Conservation (phyloP, 208 protist species). For the Leishmania tropica region DNA sequence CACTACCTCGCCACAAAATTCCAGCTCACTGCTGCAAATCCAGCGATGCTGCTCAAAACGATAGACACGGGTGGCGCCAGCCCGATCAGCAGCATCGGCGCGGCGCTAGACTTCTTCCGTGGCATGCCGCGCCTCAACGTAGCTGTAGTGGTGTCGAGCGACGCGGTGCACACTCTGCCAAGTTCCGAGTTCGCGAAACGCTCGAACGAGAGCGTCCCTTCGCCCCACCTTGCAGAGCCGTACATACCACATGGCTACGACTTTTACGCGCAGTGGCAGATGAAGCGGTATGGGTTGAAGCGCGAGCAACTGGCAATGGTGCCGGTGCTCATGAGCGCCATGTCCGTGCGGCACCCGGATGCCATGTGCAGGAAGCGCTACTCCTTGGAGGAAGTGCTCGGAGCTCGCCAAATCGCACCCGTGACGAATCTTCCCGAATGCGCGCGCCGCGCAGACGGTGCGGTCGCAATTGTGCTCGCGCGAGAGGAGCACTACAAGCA, state of each 20-base stretch:
- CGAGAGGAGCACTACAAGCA: slow-evolving; percentile 46
- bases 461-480: slow-evolving; percentile 60
- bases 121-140: slow-evolving; percentile 36
- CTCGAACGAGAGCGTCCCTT: slow-evolving; percentile 44
- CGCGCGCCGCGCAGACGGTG: slow-evolving; percentile 73
- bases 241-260: slow-evolving; percentile 77
- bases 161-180: slow-evolving; percentile 55
- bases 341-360: slow-evolving; percentile 63
- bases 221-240: slow-evolving; percentile 44
- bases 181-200: slow-evolving; percentile 43
- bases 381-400: slow-evolving; percentile 51
- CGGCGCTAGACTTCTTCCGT: slow-evolving; percentile 49
- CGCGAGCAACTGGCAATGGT: slow-evolving; percentile 84
- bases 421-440: slow-evolving; percentile 65
- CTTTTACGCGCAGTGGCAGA: slow-evolving; percentile 74
- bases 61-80: slow-evolving; percentile 75
- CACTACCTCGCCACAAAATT: slow-evolving; percentile 68
- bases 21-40: slow-evolving; percentile 38
- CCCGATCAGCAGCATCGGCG: slow-evolving; percentile 59
- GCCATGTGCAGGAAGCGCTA: slow-evolving; percentile 57
- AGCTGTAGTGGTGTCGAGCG: slow-evolving; percentile 62
- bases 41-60: slow-evolving; percentile 54
- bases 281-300: slow-evolving; percentile 57
- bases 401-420: slow-evolving; percentile 47
- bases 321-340: slow-evolving; percentile 68